A percentile compares a stretch with the other conserved stretches of the same genome.
These are phyloP conservation scores for Lactuca saligna DNA, from an alignment of 129 eudicot genomes.

Conservation along the genomic window DNA sequence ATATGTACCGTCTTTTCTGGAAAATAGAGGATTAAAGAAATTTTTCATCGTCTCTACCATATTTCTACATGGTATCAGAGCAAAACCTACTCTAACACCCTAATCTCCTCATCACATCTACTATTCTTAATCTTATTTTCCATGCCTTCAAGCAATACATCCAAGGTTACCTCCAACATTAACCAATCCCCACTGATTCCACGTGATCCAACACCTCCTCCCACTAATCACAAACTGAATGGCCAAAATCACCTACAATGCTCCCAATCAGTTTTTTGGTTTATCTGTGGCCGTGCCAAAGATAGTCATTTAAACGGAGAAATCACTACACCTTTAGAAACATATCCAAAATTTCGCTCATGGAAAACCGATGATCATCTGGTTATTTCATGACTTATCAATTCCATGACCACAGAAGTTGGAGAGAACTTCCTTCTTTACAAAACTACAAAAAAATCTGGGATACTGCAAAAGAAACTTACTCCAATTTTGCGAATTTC, in stretches of 20 bases:
- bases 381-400: conserved; percentile 18
- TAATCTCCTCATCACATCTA: not conserved
- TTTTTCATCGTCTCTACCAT: no score
- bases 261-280: conserved; percentile 10
- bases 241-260: conserved; percentile 18
- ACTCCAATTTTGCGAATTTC: not conserved
- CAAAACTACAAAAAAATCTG: not conserved
- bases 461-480: conserved; percentile 7
- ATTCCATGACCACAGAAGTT: conserved; percentile 8
- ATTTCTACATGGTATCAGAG: no score
- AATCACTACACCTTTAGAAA: not conserved
- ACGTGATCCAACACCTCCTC: not conserved
- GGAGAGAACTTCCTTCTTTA: conserved; percentile 12
- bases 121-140: not conserved
- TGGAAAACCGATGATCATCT: conserved; percentile 10
- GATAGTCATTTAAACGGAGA: not conserved
- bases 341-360: not conserved
- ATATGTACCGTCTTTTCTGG: no score
- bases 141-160: not conserved
- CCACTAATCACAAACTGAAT: conserved; percentile 13
- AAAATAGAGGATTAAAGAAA: no score
- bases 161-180: not conserved
- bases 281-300: not conserved
- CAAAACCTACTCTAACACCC: not conserved
- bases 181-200: not conserved